Evolutionary conservation across 495 filamentous ascomycete genomes (phyloP), one percentile per base, ranked within the genome.

Genomic region (Hypoxylon perforatum): DNA sequence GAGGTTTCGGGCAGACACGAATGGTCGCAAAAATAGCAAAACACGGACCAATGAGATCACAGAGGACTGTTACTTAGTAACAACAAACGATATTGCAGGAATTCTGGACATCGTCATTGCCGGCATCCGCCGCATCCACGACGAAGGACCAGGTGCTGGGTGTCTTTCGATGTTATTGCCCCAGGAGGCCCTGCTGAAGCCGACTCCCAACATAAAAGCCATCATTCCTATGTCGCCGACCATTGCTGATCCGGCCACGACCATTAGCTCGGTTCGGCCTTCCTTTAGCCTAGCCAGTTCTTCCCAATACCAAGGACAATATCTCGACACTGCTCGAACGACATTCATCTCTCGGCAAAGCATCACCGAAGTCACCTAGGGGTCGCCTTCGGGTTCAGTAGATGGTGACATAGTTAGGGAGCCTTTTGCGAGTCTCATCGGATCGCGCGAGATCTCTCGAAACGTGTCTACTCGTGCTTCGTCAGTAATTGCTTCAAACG

Each of bases 331-430:
- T 7, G 11, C 44, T 15, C 61, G 52, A 52, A 70, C 72, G 6
- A 74, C 72, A 10, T 67, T 69, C 56, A 64, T 74, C 33, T 74
- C 72, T 36, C 69, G 72, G 22, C 69, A 70, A 28, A 74, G 72
- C 33, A 74, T 74, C 11, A 74, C 72, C 22, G 72, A 74, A 33
- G 65, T 74, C 25, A 67, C 63, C n/a, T 74, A 69, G 72, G 69
- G 54, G 23, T 63, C 4, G 7, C 12, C 49, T 17, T 46, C 46
- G 44, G 56, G 23, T 21, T 36, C 33, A 47, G 11, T 35, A 0
- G 21, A 33, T 21, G 18, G 21, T 47, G 66, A 61, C 9, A 21
- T 10, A 51, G 21, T 25, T 19, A 44, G 50, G 22, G 50, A 61
- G 17, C 38, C 56, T n/a, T 46, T 38, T 17, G 8, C 19, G 11